Conservation (phyloP, 106 monocot species). For the Dendrobium chrysotoxum region DNA sequence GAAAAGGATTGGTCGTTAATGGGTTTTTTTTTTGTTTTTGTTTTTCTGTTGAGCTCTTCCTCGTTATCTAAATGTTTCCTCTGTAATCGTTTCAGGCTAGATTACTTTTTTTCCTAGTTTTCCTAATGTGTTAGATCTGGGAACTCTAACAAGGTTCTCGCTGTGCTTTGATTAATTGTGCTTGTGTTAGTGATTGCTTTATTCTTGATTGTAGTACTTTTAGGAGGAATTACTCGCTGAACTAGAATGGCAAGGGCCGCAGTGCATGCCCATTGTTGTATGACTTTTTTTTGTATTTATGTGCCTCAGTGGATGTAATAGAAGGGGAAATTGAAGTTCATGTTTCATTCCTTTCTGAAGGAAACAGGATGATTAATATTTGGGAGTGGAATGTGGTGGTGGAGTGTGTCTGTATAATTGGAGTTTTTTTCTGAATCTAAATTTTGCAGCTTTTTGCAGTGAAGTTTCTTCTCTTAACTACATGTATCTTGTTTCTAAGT, state of each 20-base stretch:
- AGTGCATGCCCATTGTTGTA: not conserved
- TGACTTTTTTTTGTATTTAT: not conserved
- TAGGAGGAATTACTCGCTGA: not conserved
- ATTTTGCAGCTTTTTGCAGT: constrained; percentile 67
- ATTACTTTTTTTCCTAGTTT: not conserved
- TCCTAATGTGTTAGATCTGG: not conserved
- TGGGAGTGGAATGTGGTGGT: not conserved
- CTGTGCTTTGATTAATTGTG: too few relatives aligned
- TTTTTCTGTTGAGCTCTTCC: not conserved
- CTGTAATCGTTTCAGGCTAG: not conserved
- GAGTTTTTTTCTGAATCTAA: not conserved
- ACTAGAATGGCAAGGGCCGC: not conserved
- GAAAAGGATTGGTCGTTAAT: not conserved
- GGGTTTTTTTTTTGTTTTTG: too few relatives aligned
- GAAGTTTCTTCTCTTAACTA: constrained; percentile 79
- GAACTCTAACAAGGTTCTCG: not conserved
- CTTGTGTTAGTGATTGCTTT: not conserved
- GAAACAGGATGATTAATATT: not conserved
- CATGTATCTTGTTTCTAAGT: constrained; percentile 74
- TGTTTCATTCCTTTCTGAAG: not conserved
- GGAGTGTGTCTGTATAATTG: not conserved
- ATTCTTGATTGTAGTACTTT: not conserved
- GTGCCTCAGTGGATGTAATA: not conserved
- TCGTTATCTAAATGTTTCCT: not conserved
- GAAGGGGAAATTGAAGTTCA: not conserved